phyloP scores from a whole-genome alignment of 208 protist genomes.

The Crithidia bombi region DNA sequence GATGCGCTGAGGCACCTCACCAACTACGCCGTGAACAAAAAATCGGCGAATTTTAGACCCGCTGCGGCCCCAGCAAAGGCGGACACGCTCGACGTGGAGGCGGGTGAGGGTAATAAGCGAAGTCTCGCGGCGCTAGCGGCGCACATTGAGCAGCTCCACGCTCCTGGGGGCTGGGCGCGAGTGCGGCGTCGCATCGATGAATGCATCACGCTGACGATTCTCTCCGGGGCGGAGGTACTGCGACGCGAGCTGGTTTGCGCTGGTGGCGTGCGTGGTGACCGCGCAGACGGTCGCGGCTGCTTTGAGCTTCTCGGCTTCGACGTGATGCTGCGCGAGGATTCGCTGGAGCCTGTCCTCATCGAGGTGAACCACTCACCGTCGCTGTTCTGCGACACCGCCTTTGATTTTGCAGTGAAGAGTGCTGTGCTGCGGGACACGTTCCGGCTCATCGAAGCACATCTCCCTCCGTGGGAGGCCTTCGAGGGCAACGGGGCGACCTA shows the following conservation, averaged over 20 bases:
- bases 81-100: not conserved
- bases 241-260: slow-evolving; percentile 73
- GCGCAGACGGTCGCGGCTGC: slow-evolving; percentile 63
- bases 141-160: slow-evolving; percentile 28
- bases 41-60: slow-evolving; percentile 25
- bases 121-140: slow-evolving; percentile 26
- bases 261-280: slow-evolving; percentile 45
- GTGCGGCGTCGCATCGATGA: slow-evolving; percentile 68
- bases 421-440: slow-evolving; percentile 76
- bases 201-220: slow-evolving; percentile 82
- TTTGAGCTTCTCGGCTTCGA: slow-evolving; percentile 94
- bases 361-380: slow-evolving; percentile 94
- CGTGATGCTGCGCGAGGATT: slow-evolving; percentile 60
- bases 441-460: slow-evolving; percentile 55
- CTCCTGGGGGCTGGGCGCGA: slow-evolving; percentile 40
- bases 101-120: slow-evolving; percentile 24
- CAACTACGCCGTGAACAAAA: slow-evolving; percentile 93
- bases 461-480: slow-evolving; percentile 26
- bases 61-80: not conserved
- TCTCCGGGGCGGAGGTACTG: slow-evolving; percentile 81
- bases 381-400: slow-evolving; percentile 79
- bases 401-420: slow-evolving; percentile 85
- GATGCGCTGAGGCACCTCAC: slow-evolving; percentile 70
- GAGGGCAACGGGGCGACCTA: slow-evolving; percentile 9
- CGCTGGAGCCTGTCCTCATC: slow-evolving; percentile 76